Percentiles rank a stretch among this genome's conserved stretches.
Evolutionary conservation across 1,139 yeast species (phyloP).

Genomic region (Blastobotrys arbuscula): DNA sequence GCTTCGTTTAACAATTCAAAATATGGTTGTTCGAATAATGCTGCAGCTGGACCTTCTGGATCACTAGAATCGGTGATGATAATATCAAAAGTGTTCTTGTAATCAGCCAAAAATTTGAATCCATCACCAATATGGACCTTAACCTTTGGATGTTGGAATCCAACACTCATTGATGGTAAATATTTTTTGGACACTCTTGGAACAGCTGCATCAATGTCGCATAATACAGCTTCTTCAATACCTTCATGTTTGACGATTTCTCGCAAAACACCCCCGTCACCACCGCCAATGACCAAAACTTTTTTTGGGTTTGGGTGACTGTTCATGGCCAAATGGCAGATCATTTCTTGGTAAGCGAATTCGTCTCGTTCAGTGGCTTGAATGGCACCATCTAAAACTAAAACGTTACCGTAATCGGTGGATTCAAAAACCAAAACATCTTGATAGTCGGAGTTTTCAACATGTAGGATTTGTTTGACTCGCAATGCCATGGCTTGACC

Average conservation of each 20-base stretch:
- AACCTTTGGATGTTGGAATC: conserved; percentile 66
- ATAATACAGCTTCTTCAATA: conserved; percentile 68
- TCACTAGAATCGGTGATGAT: conserved; percentile 95
- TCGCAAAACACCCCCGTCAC: conserved; percentile 89
- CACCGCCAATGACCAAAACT: conserved; percentile 87
- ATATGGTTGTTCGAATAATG: conserved; percentile 79
- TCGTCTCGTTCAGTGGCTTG: conserved; percentile 90
- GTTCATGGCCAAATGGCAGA: conserved; percentile 72
- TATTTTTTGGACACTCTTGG: conserved; percentile 68
- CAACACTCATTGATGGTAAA: conserved; percentile 75
- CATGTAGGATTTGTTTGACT: conserved; percentile 71
- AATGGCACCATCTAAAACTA: conserved; percentile 79
- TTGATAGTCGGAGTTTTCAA: conserved; percentile 73
- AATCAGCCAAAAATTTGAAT: conserved; percentile 62
- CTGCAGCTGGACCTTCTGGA: conserved; percentile 98
- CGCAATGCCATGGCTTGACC: conserved; percentile 90
- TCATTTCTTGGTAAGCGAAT: conserved; percentile 83
- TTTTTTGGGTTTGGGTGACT: conserved; percentile 67
- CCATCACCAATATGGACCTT: conserved; percentile 82
- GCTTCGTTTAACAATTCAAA: conserved; percentile 68
- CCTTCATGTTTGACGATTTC: conserved; percentile 72
- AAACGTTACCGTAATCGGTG: conserved; percentile 72
- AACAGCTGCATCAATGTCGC: conserved; percentile 88
- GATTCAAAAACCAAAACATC: conserved; percentile 75
- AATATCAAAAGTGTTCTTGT: conserved; percentile 60